Conservation (phyloP, 805 yeast species). For the Ogataea nitratoaversa region DNA sequence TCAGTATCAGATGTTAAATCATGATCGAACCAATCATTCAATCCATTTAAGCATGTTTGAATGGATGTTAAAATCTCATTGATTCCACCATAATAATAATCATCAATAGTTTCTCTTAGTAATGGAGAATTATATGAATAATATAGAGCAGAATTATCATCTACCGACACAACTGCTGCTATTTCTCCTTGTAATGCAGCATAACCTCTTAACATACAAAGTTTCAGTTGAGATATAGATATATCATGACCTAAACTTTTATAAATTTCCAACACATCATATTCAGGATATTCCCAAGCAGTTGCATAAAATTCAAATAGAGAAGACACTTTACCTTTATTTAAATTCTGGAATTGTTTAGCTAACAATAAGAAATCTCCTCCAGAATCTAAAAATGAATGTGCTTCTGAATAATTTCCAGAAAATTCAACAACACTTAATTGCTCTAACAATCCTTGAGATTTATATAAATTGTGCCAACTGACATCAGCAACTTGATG, state of each 20-base stretch:
- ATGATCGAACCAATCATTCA: conserved; percentile 39
- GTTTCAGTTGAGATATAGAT: conserved; percentile 30
- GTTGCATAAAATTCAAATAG: conserved; percentile 23
- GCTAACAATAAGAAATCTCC: conserved; percentile 55
- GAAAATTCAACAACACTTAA: conserved; percentile 51
- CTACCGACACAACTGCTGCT: conserved; percentile 9
- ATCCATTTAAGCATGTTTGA: conserved; percentile 33
- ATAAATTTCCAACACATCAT: conserved; percentile 41
- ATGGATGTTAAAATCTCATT: conserved; percentile 41
- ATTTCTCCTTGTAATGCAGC: conserved; percentile 49
- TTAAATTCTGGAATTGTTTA: conserved; percentile 31
- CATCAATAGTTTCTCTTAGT: conserved; percentile 38
- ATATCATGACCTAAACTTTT: conserved; percentile 34
- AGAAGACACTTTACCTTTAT: conserved; percentile 2
- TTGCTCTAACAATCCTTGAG: conserved; percentile 51
- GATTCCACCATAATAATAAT: conserved; percentile 51
- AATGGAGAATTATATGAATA: conserved; percentile 37
- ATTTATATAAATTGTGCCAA: conserved; percentile 60
- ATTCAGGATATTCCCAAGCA: conserved; percentile 40
- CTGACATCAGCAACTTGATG: conserved; percentile 64
- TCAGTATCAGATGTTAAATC: conserved; percentile 15
- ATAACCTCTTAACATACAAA: conserved; percentile 54
- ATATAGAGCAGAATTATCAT: conserved; percentile 7
- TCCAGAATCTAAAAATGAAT: conserved; percentile 53
- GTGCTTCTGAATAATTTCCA: conserved; percentile 47